Conservation (phyloP, 345 rosid genomes). For the Lagerstroemia speciosa region DNA sequence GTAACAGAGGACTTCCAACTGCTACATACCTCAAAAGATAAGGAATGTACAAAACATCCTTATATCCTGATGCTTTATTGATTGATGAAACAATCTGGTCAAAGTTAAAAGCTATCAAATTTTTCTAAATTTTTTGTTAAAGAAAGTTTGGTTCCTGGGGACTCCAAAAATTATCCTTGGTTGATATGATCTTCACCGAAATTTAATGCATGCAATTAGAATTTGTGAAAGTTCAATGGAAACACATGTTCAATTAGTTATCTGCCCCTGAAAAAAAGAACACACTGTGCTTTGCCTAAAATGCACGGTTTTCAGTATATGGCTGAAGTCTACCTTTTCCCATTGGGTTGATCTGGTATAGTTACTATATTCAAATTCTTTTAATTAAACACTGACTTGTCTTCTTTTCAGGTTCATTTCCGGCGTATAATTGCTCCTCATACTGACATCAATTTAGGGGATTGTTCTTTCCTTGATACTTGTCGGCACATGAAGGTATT, state of each 20-base stretch:
- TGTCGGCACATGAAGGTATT: conserved; percentile 98
- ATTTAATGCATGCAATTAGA: background rate
- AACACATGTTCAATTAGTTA: background rate
- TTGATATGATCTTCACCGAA: background rate
- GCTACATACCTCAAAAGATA: background rate
- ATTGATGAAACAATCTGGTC: too few relatives aligned
- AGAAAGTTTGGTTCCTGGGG: background rate
- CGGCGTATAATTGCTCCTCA: conserved; percentile 91
- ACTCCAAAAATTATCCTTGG: background rate
- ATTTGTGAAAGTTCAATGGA: background rate
- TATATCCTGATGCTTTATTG: too few relatives aligned
- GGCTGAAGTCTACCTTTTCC: background rate
- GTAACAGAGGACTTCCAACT: background rate
- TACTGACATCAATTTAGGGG: conserved; percentile 86
- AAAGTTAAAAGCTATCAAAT: too few relatives aligned
- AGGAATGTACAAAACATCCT: too few relatives aligned
- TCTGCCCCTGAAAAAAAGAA: background rate
- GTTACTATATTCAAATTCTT: background rate
- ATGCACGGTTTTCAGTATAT: background rate
- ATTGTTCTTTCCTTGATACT: conserved; percentile 98
- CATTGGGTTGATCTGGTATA: background rate
- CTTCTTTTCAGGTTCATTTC: conserved; percentile 72
- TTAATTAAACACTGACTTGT: background rate
- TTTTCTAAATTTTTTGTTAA: too few relatives aligned
- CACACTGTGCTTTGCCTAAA: background rate